These are phyloP conservation scores for Globisporangium lucens DNA, from an alignment of 352 stramenopile genomes.

Conservation along the genomic window DNA sequence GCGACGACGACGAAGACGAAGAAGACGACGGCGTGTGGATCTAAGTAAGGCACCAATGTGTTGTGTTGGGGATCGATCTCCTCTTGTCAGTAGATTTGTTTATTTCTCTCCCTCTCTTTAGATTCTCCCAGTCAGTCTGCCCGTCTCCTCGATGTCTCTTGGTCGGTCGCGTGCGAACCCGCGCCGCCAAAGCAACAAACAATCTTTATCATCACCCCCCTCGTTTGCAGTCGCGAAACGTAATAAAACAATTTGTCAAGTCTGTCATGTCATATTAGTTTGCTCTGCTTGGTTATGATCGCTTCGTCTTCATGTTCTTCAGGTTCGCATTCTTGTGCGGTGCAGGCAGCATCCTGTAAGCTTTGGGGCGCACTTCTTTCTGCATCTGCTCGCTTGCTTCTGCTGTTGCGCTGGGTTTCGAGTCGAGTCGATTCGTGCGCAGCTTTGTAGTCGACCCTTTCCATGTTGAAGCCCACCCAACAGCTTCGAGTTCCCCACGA, in stretches of 20 bases:
- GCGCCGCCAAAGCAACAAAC: neutral
- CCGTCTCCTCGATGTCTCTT: conserved; percentile 7
- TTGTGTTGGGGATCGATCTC: conserved; percentile 7
- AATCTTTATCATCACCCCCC: conserved; percentile 7
- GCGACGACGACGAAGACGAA: conserved; percentile 45
- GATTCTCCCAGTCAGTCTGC: conserved; percentile 2
- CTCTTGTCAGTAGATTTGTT: conserved; percentile 19
- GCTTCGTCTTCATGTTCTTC: no score
- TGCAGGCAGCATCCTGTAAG: no score
- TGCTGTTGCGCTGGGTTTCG: no score
- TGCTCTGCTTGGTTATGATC: no score
- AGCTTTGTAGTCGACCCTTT: no score
- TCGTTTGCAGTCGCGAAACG: conserved; percentile 8
- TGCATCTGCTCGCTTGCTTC: no score
- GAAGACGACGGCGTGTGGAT: conserved; percentile 86
- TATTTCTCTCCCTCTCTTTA: conserved; percentile 7
- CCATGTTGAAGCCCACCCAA: no score
- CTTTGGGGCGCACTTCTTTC: no score
- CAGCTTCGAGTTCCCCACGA: no score
- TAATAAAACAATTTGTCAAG: conserved; percentile 3
- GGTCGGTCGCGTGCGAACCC: no score
- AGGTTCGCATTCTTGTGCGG: no score
- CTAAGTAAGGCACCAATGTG: conserved; percentile 32
- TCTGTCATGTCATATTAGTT: neutral
- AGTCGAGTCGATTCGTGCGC: no score